Base-by-base conservation (phyloP, 108 stramenopile genomes). In the Craspedostauros australis region DNA sequence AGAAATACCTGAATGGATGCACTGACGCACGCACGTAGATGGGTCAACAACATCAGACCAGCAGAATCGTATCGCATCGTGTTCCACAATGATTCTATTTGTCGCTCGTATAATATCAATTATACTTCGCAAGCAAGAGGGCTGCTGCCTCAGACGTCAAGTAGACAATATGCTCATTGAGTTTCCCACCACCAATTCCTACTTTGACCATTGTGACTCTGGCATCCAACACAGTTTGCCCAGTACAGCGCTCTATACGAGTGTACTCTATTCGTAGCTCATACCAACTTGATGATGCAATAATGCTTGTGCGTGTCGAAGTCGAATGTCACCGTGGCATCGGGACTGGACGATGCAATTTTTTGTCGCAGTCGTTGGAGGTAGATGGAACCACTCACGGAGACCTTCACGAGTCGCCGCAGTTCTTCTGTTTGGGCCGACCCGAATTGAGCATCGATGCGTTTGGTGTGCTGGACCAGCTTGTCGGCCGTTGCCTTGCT, bases 371-470 rank as follows among this genome's bases (percentile, higher is more conserved):
- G 46, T 46, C 79, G 83, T 30, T 64, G 62, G 14, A 84, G 40
- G 44, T 74, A 90, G 4, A 90, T 42, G 0, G 79, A 76, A 44
- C 86, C 86, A 0, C 77, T 68, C 41, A 90, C 53, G 39, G 77
- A 83, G 21, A 86, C 77, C 56, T 90, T 90, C 14, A 65, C 41
- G 20, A 86, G 32, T 26, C 50, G 49, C 18, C 46, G 48, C 7
- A 81, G 26, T 48, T 86, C 88, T 2, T 57, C 62, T 40, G 67
- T 72, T 7, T 38, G 48, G n/a, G 77, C 50, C 0, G 79, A 60
- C 9, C 54, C 34, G 34, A 53, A 81, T 24, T 60, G 48, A 19
- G 31, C 28, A 16, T 62, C 53, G n/a, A 74, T 40, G 11, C 27
- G 14, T 14, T 47, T 40, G 5, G 24, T 26, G 21, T 65, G 61